Conservation (phyloP, 352 stramenopile species). For the Blastocystis sp. region DNA sequence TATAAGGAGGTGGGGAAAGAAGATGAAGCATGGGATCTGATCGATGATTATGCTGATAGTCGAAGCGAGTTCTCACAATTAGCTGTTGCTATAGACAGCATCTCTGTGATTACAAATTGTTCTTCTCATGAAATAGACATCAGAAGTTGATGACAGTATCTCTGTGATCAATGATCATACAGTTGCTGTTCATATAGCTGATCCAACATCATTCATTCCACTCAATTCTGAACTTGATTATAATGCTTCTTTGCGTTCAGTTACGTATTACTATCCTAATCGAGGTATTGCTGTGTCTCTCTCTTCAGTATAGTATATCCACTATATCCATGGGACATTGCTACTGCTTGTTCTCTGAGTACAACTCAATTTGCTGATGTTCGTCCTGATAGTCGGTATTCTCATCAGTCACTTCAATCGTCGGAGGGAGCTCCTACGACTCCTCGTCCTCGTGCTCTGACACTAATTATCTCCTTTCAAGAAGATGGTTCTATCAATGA, state of each 20-base stretch:
- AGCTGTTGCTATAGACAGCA: slow-evolving; percentile 44
- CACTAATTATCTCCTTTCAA: slow-evolving; percentile 21
- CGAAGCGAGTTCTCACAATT: neutral
- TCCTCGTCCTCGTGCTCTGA: slow-evolving; percentile 22
- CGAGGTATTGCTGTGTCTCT: neutral
- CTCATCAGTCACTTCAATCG: neutral
- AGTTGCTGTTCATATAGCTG: slow-evolving; percentile 42
- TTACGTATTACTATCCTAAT: slow-evolving; percentile 59
- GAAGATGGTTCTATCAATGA: neutral
- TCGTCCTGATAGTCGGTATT: neutral
- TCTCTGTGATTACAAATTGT: neutral
- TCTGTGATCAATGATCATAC: neutral
- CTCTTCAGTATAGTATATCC: neutral
- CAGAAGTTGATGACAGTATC: slow-evolving; percentile 57
- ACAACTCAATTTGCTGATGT: slow-evolving; percentile 41
- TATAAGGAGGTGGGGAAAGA: neutral
- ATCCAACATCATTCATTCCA: slow-evolving; percentile 50
- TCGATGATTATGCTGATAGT: slow-evolving; percentile 11
- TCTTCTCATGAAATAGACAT: neutral
- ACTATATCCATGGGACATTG: slow-evolving; percentile 40
- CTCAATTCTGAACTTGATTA: slow-evolving; percentile 17
- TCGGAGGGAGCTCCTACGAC: neutral
- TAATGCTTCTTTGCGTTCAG: slow-evolving; percentile 46
- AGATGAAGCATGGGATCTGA: neutral
- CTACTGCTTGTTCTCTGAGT: slow-evolving; percentile 52